Base-by-base conservation (phyloP, 2,329 filamentous ascomycete genomes). In the Thermomyces lanuginosus region DNA sequence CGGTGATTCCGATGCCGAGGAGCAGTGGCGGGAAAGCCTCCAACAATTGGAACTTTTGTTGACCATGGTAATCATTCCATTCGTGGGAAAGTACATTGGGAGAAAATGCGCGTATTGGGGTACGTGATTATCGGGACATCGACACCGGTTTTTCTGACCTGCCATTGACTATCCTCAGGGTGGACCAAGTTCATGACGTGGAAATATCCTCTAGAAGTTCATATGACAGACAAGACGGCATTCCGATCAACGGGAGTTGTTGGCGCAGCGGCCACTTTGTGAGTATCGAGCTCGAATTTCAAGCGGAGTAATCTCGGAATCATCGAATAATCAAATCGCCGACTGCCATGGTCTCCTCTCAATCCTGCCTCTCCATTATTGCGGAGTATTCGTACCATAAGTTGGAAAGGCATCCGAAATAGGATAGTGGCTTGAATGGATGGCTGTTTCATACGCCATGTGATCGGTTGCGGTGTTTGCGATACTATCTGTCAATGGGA, bases 71-170 rank as follows among this genome's bases (percentile, higher is more conserved):
- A 55, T 95, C 41, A 76, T 98, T 26, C 89, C 89, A 2, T 93
- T 92, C 53, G 62, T 82, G 40, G 89, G 89, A 32, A 98, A 95
- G 57, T 95, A 83, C 57, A 72, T 93, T 52, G 89, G 89, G 23
- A 69, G 89, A 51, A 91, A 82, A 55, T 91, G 84, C 60, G 86
- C 86, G 33, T 93, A 92, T 50, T 93, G 83, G 81, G 82, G 86
- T 93, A 65, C 20, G 53, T 45, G 6, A 18, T 13, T 17, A 16
- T 9, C 7, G 11, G n/a, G 8, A 15, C 10, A 7, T 15, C 5
- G 3, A 8, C 17, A 3, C 11, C 10, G 7, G 10, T 20, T 10
- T 7, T 20, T 20, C 35, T 43, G 22, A 42, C 27, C 8, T 14
- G 6, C 11, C 20, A 4, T 2, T 8, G 18, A 17, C 4, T 16